phyloP scores from a whole-genome alignment of 73 alveolate genomes.

The Vitrella brassicaformis region DNA sequence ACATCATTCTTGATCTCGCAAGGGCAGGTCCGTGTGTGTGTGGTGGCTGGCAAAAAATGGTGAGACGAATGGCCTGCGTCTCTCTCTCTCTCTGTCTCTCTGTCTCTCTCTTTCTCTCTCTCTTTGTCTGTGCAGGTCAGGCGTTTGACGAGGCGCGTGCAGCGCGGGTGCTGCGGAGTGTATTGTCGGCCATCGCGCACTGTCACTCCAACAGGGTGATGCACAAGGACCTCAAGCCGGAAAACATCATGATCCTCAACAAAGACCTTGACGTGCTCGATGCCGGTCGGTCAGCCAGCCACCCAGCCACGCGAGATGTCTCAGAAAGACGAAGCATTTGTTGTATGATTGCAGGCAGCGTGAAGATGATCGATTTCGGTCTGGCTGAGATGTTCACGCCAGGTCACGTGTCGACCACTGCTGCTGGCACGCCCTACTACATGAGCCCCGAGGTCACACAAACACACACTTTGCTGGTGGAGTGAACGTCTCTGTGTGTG shows the following conservation, averaged over 20 bases:
- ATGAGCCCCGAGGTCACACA: not conserved
- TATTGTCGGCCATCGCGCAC: slow-evolving; percentile 43
- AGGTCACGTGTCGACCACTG: slow-evolving; percentile 13
- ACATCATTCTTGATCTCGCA: no score
- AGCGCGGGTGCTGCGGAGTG: slow-evolving; percentile 32
- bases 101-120: not conserved
- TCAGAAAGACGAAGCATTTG: no score
- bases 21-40: no score
- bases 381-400: slow-evolving; percentile 35
- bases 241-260: slow-evolving; percentile 40
- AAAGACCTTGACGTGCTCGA: slow-evolving; percentile 1
- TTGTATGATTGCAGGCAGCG: slow-evolving; percentile 1
- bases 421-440: slow-evolving; percentile 38
- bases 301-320: no score
- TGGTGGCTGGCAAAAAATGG: no score
- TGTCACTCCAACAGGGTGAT: slow-evolving; percentile 45
- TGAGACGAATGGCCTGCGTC: no score
- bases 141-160: slow-evolving; percentile 40
- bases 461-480: not conserved
- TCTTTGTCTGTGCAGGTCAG: slow-evolving; percentile 12
- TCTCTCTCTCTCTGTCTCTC: not conserved
- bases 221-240: slow-evolving; percentile 60
- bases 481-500: slow-evolving; percentile 38
- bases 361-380: slow-evolving; percentile 43
- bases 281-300: no score